phyloP scores from a whole-genome alignment of 1,284 basidiomycete genomes.

The Tetrapyrgos nigripes region DNA sequence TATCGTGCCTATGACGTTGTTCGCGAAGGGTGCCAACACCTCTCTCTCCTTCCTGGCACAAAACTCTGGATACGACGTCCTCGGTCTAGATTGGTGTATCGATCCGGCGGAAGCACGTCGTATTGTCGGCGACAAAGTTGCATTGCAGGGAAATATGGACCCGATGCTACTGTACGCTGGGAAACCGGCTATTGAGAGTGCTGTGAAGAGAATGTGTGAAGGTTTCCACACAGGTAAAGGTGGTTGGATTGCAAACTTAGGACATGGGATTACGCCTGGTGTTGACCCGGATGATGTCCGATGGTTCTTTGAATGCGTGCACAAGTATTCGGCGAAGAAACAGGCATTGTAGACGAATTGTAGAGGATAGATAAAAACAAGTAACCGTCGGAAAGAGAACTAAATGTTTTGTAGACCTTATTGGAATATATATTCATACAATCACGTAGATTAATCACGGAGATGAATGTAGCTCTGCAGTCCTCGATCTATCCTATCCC shows the following conservation, averaged over 20 bases:
- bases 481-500: not conserved
- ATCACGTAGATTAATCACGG: not conserved
- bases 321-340: slow-evolving; percentile 71
- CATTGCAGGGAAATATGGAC: slow-evolving; percentile 96
- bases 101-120: slow-evolving; percentile 74
- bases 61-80: slow-evolving; percentile 79
- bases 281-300: slow-evolving; percentile 90
- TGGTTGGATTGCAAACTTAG: slow-evolving; percentile 95
- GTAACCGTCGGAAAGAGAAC: not conserved
- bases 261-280: slow-evolving; percentile 97
- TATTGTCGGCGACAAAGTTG: slow-evolving; percentile 68
- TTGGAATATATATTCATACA: not conserved
- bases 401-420: slow-evolving; percentile 1
- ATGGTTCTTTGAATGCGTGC: slow-evolving; percentile 92
- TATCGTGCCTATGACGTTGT: slow-evolving; percentile 83
- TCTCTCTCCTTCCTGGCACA: slow-evolving; percentile 63
- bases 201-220: slow-evolving; percentile 85
- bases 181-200: slow-evolving; percentile 84
- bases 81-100: slow-evolving; percentile 91
- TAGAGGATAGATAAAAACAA: not conserved
- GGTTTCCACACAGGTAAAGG: slow-evolving; percentile 71
- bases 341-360: no score
- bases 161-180: slow-evolving; percentile 90
- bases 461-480: slow-evolving; percentile 1
- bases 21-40: slow-evolving; percentile 91